A percentile compares a stretch with the other conserved stretches of the same genome.
Evolutionary conservation across 192 early-diverging fungal genomes (phyloP).

Genomic region (Backusella circina): DNA sequence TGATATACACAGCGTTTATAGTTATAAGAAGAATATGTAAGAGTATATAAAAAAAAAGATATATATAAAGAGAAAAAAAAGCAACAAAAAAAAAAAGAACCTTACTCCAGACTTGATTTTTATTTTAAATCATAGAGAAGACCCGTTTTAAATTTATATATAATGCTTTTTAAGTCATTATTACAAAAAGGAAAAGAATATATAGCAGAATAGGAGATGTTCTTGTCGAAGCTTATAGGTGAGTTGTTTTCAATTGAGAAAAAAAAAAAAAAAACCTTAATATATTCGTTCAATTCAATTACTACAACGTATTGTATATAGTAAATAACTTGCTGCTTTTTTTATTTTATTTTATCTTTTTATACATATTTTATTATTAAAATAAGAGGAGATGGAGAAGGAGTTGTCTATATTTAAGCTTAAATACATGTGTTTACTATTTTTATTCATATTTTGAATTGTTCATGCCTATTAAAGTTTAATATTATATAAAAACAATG

Average conservation of each 20-base stretch:
- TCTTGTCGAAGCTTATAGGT: background rate
- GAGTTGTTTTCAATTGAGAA: background rate
- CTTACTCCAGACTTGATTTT: background rate
- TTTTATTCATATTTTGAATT: background rate
- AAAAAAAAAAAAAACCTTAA: too few relatives aligned
- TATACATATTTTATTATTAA: background rate
- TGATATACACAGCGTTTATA: background rate
- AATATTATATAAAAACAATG: background rate
- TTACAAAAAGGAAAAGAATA: background rate
- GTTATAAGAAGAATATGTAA: background rate
- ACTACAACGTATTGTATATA: background rate
- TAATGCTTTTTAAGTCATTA: background rate
- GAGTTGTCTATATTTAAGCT: background rate
- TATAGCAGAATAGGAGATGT: background rate
- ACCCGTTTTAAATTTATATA: background rate
- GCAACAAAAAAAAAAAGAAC: background rate
- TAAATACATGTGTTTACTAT: background rate
- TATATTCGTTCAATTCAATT: too few relatives aligned
- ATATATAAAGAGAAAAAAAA: background rate
- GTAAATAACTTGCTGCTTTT: background rate
- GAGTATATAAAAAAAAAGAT: background rate
- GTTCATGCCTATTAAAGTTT: background rate
- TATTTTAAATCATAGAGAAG: background rate
- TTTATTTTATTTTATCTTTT: background rate
- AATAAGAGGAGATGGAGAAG: background rate